phyloP scores from a whole-genome alignment of 805 yeast species.

The Saccharomyces paradoxus region DNA sequence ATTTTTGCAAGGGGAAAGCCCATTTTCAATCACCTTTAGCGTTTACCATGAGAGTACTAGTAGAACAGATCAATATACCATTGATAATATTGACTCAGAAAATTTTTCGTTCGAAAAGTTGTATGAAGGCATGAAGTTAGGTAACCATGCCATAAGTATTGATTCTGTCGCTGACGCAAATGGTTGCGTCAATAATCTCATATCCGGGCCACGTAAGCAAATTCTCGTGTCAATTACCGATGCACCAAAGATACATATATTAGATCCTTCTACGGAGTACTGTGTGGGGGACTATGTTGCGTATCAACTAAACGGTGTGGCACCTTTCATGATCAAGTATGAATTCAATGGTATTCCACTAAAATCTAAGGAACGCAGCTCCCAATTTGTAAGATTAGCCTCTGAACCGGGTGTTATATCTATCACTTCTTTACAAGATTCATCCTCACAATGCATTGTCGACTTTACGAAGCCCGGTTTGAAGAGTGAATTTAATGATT shows the following conservation, averaged over 20 bases:
- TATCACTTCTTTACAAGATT: slow-evolving; percentile 63
- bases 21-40: slow-evolving; percentile 50
- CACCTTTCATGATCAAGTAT: slow-evolving; percentile 74
- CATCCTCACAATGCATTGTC: slow-evolving; percentile 64
- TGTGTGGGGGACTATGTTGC: slow-evolving; percentile 91
- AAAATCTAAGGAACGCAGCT: slow-evolving; percentile 43
- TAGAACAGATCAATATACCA: slow-evolving; percentile 37
- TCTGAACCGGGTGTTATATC: slow-evolving; percentile 71
- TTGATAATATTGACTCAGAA: slow-evolving; percentile 37
- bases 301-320: slow-evolving; percentile 64
- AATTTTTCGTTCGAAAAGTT: slow-evolving; percentile 35
- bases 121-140: slow-evolving; percentile 51
- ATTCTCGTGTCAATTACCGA: slow-evolving; percentile 60
- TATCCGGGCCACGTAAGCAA: slow-evolving; percentile 30
- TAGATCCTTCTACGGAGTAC: slow-evolving; percentile 41
- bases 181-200: slow-evolving; percentile 51
- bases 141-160: slow-evolving; percentile 58
- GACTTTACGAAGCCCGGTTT: slow-evolving; percentile 40
- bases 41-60: slow-evolving; percentile 56
- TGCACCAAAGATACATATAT: slow-evolving; percentile 55
- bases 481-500: slow-evolving; percentile 26
- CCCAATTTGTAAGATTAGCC: slow-evolving; percentile 61
- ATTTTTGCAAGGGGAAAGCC: slow-evolving; percentile 47
- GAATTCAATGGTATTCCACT: slow-evolving; percentile 57
- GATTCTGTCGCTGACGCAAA: slow-evolving; percentile 54